Conservation (phyloP, 495 filamentous ascomycete genomes). For the Aspergillus egyptiacus region DNA sequence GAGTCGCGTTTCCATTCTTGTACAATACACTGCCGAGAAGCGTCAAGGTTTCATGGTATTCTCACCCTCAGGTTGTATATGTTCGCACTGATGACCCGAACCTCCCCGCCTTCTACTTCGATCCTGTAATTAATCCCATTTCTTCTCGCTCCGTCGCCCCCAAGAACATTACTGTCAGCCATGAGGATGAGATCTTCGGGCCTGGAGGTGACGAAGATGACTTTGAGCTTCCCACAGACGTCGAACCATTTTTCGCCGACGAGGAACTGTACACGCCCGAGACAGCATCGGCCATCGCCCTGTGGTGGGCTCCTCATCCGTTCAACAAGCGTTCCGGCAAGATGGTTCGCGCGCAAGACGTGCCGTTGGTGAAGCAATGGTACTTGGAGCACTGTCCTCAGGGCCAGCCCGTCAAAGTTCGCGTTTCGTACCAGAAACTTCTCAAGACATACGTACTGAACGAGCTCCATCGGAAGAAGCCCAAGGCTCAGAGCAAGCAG, state of each 20-base stretch:
- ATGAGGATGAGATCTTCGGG: conserved; percentile 95
- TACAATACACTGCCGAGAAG: conserved; percentile 96
- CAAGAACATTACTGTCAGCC: conserved; percentile 86
- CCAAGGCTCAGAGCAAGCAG: conserved; percentile 94
- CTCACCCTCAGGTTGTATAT: conserved; percentile 88
- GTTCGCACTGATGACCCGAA: conserved; percentile 81
- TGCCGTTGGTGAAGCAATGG: conserved; percentile 97
- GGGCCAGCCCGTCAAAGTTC: conserved; percentile 91
- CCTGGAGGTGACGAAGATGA: conserved; percentile 80
- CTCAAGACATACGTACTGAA: conserved; percentile 96
- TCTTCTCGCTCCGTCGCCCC: conserved; percentile 91
- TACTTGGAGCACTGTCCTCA: conserved; percentile 93
- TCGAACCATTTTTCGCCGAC: conserved; percentile 84
- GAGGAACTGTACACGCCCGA: conserved; percentile 87
- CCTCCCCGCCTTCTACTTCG: conserved; percentile 95
- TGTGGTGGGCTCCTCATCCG: conserved; percentile 98
- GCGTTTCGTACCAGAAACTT: conserved; percentile 99
- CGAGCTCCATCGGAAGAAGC: conserved; percentile 87
- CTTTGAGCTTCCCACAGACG: conserved; percentile 73
- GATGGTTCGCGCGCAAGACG: conserved; percentile 96
- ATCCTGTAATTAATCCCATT: conserved; percentile 95
- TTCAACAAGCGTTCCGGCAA: conserved; percentile 96
- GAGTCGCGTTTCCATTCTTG: conserved; percentile 87
- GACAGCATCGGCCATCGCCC: conserved; percentile 82
- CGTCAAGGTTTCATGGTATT: conserved; percentile 90